Evolutionary conservation across 1,139 yeast genomes (phyloP), one percentile per base, ranked within the genome.

Genomic region (Saccharomyces hybrid): DNA sequence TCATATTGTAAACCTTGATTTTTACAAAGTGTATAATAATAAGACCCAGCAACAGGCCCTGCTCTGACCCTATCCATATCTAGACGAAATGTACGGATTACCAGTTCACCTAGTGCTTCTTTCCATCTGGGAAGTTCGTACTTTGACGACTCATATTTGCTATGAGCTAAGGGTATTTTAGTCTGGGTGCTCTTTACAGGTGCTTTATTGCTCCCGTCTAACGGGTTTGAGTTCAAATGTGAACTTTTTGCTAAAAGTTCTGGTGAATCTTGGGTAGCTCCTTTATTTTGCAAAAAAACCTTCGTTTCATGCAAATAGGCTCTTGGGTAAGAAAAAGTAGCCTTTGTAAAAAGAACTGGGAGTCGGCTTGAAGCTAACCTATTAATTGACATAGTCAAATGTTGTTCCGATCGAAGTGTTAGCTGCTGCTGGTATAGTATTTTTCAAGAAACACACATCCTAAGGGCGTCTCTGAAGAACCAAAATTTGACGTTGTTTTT

Each of bases 1-100:
- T 86, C 88, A 60, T 81, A 86, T 68, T 81, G 86, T 64, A 88
- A 73, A 16, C 90, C 95, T 73, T 88, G 97, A 51, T 77, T 80
- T 70, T 89, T 90, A 73, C 97, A 90, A 71, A 87, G 83, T 51
- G 87, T 91, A 67, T 87, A 87, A 72, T 90, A 93, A 52, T 80
- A 78, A 3, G 93, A 86, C 2, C 97, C 98, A 2, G 96, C 97
- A 60, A 93, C 86, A 0, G 97, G 91, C 19, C 97, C 98, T 0
- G 97, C 86, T 69, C 98, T 80, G 50, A 93, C 80, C 62, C 82
- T 82, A 73, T 91, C 98, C 95, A 91, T 89, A 72, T 93, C 97
- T 57, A 93, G 75, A 60, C 81, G 78, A 68, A 91, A 84, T 1
- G 82, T 58, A 38, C 80, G 77, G 58, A 91, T 81, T 38, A 88